Conservation (phyloP, 2,329 filamentous ascomycete genomes). For the Fusarium chuoi region DNA sequence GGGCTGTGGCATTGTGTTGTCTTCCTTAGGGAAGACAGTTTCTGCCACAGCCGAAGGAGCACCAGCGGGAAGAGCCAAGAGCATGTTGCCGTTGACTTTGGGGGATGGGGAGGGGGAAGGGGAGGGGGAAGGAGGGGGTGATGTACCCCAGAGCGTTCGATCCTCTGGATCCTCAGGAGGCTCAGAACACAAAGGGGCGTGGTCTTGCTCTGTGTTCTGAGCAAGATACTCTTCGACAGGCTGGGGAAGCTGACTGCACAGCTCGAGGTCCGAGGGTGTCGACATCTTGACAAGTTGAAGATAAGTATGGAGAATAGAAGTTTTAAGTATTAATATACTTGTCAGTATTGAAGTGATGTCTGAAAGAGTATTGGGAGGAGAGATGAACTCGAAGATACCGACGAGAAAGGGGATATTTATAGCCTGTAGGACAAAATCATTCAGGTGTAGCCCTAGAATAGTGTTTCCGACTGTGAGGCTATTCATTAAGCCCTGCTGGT, state of each 20-base stretch:
- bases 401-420: background rate
- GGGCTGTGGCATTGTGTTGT: background rate
- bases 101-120: background rate
- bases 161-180: too few relatives aligned
- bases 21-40: too few relatives aligned
- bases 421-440: background rate
- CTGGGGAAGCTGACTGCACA: too few relatives aligned
- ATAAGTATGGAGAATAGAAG: too few relatives aligned
- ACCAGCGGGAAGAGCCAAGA: too few relatives aligned
- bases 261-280: too few relatives aligned
- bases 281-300: background rate
- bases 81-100: too few relatives aligned
- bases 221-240: too few relatives aligned
- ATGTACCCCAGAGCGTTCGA: background rate
- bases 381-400: background rate
- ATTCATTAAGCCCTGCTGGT: too few relatives aligned
- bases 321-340: background rate
- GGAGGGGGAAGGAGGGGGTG: background rate
- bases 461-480: background rate
- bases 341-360: background rate
- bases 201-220: too few relatives aligned
- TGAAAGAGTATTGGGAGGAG: background rate
- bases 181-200: too few relatives aligned
- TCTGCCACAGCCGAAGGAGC: too few relatives aligned
- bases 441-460: background rate